These are phyloP conservation scores for Niebla homalea DNA, from an alignment of 495 filamentous ascomycete species.

Conservation along the genomic window DNA sequence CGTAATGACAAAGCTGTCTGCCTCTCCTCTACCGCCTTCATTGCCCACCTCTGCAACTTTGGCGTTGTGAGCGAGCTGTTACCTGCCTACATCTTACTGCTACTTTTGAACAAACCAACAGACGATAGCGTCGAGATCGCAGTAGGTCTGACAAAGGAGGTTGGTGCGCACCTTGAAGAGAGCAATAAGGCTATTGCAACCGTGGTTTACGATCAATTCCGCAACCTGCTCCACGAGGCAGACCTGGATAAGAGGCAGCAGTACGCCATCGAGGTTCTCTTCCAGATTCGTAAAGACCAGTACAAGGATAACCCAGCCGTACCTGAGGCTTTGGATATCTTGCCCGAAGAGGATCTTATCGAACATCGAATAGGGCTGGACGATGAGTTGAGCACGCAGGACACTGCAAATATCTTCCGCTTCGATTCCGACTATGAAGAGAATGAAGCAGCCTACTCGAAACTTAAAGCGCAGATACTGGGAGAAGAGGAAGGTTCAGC, in stretches of 20 bases:
- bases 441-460: constrained; percentile 81
- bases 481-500: constrained; percentile 76
- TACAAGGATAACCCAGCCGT: constrained; percentile 90
- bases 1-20: constrained; percentile 95
- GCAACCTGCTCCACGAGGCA: constrained; percentile 86
- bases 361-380: constrained; percentile 71
- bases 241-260: constrained; percentile 93
- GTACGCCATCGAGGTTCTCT: constrained; percentile 97
- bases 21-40: constrained; percentile 77
- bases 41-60: constrained; percentile 88
- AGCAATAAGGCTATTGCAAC: constrained; percentile 77
- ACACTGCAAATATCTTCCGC: constrained; percentile 89
- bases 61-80: constrained; percentile 91
- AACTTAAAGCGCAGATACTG: constrained; percentile 81
- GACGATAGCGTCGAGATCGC: constrained; percentile 98
- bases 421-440: constrained; percentile 80
- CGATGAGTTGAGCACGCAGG: constrained; percentile 69
- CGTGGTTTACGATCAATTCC: constrained; percentile 88
- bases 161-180: constrained; percentile 86
- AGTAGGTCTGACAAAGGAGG: constrained; percentile 77
- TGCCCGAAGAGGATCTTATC: constrained; percentile 96
- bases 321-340: constrained; percentile 83
- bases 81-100: constrained; percentile 76
- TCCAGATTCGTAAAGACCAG: constrained; percentile 89
- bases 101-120: constrained; percentile 84